Evolutionary conservation across 441 rosid genomes (phyloP), one percentile per base, ranked within the genome.

Genomic region (Daphne laureola): DNA sequence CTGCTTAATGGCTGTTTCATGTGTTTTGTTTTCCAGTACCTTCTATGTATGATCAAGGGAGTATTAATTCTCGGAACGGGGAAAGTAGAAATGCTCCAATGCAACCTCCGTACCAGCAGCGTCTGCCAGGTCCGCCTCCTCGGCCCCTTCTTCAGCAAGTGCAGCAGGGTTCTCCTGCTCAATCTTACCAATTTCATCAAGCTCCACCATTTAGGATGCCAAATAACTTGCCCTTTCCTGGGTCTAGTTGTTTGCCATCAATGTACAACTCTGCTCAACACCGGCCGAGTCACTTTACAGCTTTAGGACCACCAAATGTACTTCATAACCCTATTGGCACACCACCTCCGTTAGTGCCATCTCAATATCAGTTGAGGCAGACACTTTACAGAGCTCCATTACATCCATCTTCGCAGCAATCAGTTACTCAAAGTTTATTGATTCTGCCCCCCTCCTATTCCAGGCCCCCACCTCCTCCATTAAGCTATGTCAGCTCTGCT

Each of bases 31-130:
- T 9, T 31, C 38, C 38, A 31, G 11, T 7, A 6, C 11, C 11
- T 17, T 62, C 35, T 55, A 81, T 81, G 87, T 63, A 58, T 47
- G 62, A 71, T 51, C 80, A 62, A 46, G 78, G 86, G 51, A 64
- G 52, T 63, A 56, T 55, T 38, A 64, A 63, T 67, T 61, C 64
- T 69, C 83, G 71, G 49, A 46, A 54, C 43, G 67, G 72, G 38
- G 78, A 63, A 62, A 70, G 67, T 61, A 49, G 74, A 67, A 75
- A 67, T 23, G 35, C 62, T 13, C 73, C 78, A 11, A 36, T 65
- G 59, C 65, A 58, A 5, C 74, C 77, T 50, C 70, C 70, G 36
- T 62, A 59, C 52, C 60, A 55, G 18, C 77, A 62, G 61, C 74
- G 40, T 23, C 64, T 44, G 50, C 79, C 68, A 7, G 67, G 60